Percentiles rank a stretch among this genome's conserved stretches.
Evolutionary conservation across 495 filamentous ascomycete species (phyloP).

Genomic region (Diplogelasinospora grovesii): DNA sequence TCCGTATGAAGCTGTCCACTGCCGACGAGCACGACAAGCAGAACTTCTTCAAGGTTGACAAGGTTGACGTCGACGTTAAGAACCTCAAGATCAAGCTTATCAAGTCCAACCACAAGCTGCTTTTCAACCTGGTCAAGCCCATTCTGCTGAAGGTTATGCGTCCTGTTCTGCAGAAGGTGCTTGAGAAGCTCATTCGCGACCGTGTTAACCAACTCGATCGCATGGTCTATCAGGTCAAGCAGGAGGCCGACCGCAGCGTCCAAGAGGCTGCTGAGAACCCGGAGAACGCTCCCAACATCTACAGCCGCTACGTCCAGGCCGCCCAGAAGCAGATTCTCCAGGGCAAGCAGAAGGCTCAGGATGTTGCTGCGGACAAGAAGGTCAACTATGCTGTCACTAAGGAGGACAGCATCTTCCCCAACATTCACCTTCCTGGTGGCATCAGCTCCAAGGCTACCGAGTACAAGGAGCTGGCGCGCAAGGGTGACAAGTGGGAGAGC

Average conservation of each 20-base stretch:
- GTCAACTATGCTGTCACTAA: constrained; percentile 82
- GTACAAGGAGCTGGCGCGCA: constrained; percentile 78
- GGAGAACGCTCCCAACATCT: constrained; percentile 75
- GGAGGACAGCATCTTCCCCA: constrained; percentile 83
- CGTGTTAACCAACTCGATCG: constrained; percentile 64
- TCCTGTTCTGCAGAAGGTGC: constrained; percentile 75
- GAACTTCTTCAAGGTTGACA: constrained; percentile 91
- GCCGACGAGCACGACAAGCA: constrained; percentile 68
- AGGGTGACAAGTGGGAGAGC: constrained; percentile 91
- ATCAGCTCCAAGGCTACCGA: constrained; percentile 93
- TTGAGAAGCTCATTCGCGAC: constrained; percentile 82
- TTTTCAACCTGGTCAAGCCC: constrained; percentile 86
- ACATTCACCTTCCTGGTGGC: constrained; percentile 81
- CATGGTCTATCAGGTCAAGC: constrained; percentile 67
- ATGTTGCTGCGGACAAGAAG: constrained; percentile 61
- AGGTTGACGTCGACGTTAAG: constrained; percentile 75
- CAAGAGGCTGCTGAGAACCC: constrained; percentile 63
- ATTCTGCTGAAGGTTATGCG: constrained; percentile 76
- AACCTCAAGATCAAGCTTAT: constrained; percentile 83
- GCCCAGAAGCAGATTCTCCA: constrained; percentile 66
- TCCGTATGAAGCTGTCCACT: constrained; percentile 84
- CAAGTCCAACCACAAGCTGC: constrained; percentile 88
- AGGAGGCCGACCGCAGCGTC: constrained; percentile 69
- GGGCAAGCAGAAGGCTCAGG: constrained; percentile 65
- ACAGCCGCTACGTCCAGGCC: constrained; percentile 72